Evolutionary conservation across 176 grass and related monocot species (phyloP), one percentile per base, ranked within the genome.

Genomic region (Eragrostis curvula): DNA sequence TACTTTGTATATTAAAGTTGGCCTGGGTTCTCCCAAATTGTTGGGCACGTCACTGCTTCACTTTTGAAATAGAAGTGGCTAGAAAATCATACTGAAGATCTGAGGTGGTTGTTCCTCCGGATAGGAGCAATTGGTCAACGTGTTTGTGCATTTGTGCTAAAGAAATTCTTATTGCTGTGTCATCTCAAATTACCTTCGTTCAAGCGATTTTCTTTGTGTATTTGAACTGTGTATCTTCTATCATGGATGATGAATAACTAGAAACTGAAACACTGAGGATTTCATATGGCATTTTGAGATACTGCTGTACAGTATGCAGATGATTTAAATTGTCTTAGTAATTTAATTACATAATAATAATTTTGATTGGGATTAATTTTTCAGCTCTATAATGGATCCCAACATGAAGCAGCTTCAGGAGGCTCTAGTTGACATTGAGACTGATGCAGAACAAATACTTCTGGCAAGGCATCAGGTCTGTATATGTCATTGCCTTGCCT

Each of bases 391-490:
- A 90, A 94, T 92, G 95, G 92, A 94, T 88, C 65, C 80, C 24
- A 78, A 78, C 65, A 94, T 94, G 91, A 68, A 92, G 71, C 62
- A 85, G 68, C 84, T 97, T 44, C 89, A 90, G 44, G 86, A 88
- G 71, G 27, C 88, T 81, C 62, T 97, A 57, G 75, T 87, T 86
- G 92, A 92, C 66, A 71, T 94, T 66, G 92, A 94, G 87, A 90
- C 80, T 39, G 87, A 94, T 72, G 94, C 89, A n/a, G 92, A 97
- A 70, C 71, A 94, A 49, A 80, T 97, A 65, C 83, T 97, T 84
- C 87, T 97, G 21, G 92, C 94, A 70, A 92, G 92, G 65, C 85
- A 97, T 90, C 89, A 94, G 94, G 94, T 97, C 27, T 10, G 12
- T 58, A 12, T 71, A 12, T 32, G 52, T 63, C 69, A 47, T 23